Conservation (phyloP, 73 alveolate genomes). For the Blepharisma japonicum region DNA sequence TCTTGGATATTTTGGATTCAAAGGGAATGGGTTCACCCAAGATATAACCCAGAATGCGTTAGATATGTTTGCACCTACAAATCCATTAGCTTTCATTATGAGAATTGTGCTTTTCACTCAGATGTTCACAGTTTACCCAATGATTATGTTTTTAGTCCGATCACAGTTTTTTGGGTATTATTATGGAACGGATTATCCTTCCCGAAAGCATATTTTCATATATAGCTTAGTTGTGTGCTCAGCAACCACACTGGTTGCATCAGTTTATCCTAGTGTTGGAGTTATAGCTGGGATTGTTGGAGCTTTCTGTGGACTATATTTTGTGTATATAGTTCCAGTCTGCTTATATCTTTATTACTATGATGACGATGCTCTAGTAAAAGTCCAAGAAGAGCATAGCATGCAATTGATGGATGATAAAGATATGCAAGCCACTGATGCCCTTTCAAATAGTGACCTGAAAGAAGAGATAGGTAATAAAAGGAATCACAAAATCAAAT, state of each 20-base stretch:
- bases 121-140: constrained; percentile 48
- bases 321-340: constrained; percentile 29
- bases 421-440: too few species aligned
- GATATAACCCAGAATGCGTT: constrained; percentile 43
- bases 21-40: constrained; percentile 40
- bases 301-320: constrained; percentile 44
- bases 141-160: constrained; percentile 44
- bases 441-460: too few species aligned
- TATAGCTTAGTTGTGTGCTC: constrained; percentile 27
- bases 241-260: constrained; percentile 40
- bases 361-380: too few species aligned
- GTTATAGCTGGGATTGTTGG: constrained; percentile 51
- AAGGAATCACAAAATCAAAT: too few species aligned
- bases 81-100: constrained; percentile 45
- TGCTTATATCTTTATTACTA: too few species aligned
- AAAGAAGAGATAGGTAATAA: too few species aligned
- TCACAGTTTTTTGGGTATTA: constrained; percentile 33
- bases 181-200: constrained; percentile 40
- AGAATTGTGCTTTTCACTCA: constrained; percentile 44
- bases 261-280: constrained; percentile 56
- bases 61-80: constrained; percentile 40
- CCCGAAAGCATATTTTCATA: constrained; percentile 7
- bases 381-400: too few species aligned
- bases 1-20: constrained; percentile 81
- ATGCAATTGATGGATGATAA: too few species aligned